Evolutionary conservation across 1,284 basidiomycete genomes (phyloP).

Genomic region (Fomitopsis schrenkii): DNA sequence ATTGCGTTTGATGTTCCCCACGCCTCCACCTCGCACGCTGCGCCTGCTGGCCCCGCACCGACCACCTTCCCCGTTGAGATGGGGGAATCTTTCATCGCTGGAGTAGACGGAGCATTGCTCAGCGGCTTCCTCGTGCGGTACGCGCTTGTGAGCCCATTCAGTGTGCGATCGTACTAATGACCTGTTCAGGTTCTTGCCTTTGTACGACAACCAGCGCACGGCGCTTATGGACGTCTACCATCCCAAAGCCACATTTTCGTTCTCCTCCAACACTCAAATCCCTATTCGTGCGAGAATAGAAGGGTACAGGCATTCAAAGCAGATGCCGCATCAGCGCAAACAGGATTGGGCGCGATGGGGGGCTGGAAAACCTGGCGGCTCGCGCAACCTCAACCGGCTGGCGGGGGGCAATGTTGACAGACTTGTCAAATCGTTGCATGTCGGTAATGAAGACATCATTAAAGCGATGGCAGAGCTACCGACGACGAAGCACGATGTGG

Average conservation of each 20-base stretch:
- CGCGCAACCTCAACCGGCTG: slow-evolving; percentile 75
- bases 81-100: slow-evolving; percentile 72
- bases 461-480: slow-evolving; percentile 67
- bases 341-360: slow-evolving; percentile 76
- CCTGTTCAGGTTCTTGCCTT: slow-evolving; percentile 68
- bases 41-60: slow-evolving; percentile 34
- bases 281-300: slow-evolving; percentile 68
- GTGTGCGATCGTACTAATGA: slow-evolving; percentile 10
- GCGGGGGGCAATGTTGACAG: slow-evolving; percentile 52
- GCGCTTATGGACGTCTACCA: slow-evolving; percentile 76
- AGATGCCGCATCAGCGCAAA: slow-evolving; percentile 78
- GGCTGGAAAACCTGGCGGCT: slow-evolving; percentile 47
- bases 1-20: slow-evolving; percentile 64
- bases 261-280: slow-evolving; percentile 78
- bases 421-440: slow-evolving; percentile 67
- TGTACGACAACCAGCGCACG: slow-evolving; percentile 77
- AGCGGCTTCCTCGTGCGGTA: slow-evolving; percentile 78
- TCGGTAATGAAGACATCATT: slow-evolving; percentile 67
- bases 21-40: slow-evolving; percentile 15
- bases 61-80: slow-evolving; percentile 73
- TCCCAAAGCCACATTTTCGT: slow-evolving; percentile 84
- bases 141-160: slow-evolving; percentile 20
- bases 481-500: slow-evolving; percentile 76
- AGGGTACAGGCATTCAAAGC: slow-evolving; percentile 55
- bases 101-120: slow-evolving; percentile 63